Evolutionary conservation across 139 green algal genomes (phyloP), one percentile per base, ranked within the genome.

Genomic region (Tetradesmus obliquus): DNA sequence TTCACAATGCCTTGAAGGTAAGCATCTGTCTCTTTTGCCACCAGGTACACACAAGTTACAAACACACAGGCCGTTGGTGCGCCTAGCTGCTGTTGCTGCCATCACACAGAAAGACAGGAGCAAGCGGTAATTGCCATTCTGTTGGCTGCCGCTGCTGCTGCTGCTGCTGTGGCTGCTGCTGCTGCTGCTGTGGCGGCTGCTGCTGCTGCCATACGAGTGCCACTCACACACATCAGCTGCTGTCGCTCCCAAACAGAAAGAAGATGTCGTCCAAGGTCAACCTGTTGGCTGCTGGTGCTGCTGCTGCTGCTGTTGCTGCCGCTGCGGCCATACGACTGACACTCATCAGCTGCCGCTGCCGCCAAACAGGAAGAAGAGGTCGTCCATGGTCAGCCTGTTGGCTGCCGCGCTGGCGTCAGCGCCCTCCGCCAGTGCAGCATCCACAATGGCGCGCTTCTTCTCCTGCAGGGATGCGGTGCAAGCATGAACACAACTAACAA

Each of bases 391-490:
- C 20, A 97, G 92, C 1, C 93, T 89, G 54, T 89, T 85, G 5
- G 76, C 76, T 7, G 89, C 89, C n/a, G 84, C 92, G 53, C 32
- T 87, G 19, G 83, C 93, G 17, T 90, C 91, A 90, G 58, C 83
- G 58, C 90, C 90, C 45, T 96, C 95, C 1, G 93, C 94, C 32
- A 97, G 93, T 6, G 94, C 93, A 24, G 93, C 86, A 15, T 91
- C 93, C 1, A 96, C 93, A 71, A 97, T 82, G 51, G 81, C 82
- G 9, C 94, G 94, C 94, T 98, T 98, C 22, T 89, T 87, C 8
- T 97, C 93, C 94, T 98, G 95, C 53, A 92, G n/a, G 3, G 45
- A 0, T 45, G 32, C 32, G 32, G 32, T 45, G 32, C 32, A 45
- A 45, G 13, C 62, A 15, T 72, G 62, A 20, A 15, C 62, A 72